Evolutionary conservation across 768 basidiomycete species (phyloP).

Genomic region (Lactarius pseudohatsudake): DNA sequence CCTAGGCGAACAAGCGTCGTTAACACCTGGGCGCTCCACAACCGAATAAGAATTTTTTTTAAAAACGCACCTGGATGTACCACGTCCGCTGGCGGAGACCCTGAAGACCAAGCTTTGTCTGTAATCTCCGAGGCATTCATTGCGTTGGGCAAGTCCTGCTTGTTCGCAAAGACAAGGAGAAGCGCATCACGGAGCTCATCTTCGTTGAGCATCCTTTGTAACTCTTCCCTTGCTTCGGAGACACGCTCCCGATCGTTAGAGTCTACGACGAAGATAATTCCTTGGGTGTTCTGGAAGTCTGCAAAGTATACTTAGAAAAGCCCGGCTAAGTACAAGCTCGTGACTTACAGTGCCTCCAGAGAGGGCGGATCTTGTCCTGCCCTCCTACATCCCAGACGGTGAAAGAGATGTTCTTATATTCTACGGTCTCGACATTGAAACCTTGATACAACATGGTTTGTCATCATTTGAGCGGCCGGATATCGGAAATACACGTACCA

Average conservation of each 20-base stretch:
- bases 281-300: constrained; percentile 99
- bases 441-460: constrained; percentile 50
- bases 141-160: constrained; percentile 99
- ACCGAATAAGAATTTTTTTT: not conserved
- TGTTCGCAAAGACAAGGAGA: constrained; percentile 99
- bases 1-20: constrained; percentile 46
- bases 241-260: constrained; percentile 99
- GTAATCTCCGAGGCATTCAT: constrained; percentile 99
- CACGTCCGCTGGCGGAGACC: constrained; percentile 95
- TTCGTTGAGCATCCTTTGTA: constrained; percentile 99
- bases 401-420: constrained; percentile 99
- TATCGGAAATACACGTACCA: constrained; percentile 55
- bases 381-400: constrained; percentile 99
- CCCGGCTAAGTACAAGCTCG: constrained; percentile 25
- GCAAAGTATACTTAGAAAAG: constrained; percentile 26
- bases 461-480: constrained; percentile 22
- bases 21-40: constrained; percentile 24
- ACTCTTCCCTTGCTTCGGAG: constrained; percentile 96
- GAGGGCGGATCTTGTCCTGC: constrained; percentile 99
- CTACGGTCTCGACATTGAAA: constrained; percentile 99
- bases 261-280: constrained; percentile 99
- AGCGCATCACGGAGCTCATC: constrained; percentile 98
- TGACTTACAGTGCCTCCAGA: constrained; percentile 98
- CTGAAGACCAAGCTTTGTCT: constrained; percentile 98
- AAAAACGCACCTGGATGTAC: constrained; percentile 83